Evolutionary conservation across 768 basidiomycete genomes (phyloP).

Genomic region (Clavaria fumosa): DNA sequence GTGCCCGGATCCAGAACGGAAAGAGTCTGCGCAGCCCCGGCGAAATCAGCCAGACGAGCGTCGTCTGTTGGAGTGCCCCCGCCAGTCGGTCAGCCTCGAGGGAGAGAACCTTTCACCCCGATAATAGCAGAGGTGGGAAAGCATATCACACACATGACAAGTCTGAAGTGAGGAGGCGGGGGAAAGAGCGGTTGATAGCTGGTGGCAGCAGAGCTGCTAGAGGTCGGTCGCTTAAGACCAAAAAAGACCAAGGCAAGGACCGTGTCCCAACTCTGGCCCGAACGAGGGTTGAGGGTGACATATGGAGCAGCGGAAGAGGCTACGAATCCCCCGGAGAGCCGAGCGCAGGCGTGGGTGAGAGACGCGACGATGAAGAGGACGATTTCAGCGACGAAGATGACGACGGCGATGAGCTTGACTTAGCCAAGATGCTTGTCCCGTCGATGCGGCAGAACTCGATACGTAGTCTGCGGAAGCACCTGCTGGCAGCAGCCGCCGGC

Average conservation of each 20-base stretch:
- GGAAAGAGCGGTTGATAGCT: background rate
- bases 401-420: constrained; percentile 39
- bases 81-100: constrained; percentile 42
- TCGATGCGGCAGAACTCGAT: constrained; percentile 64
- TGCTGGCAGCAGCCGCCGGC: no score
- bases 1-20: constrained; percentile 22
- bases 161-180: background rate
- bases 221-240: background rate
- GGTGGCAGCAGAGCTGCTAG: background rate
- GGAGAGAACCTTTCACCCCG: no score
- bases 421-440: constrained; percentile 52
- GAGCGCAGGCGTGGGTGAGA: constrained; percentile 12
- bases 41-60: constrained; percentile 36
- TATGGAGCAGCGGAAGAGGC: no score
- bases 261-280: background rate
- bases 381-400: constrained; percentile 26
- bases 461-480: constrained; percentile 50
- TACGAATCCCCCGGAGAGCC: constrained; percentile 1
- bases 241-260: background rate
- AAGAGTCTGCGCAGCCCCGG: constrained; percentile 22
- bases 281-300: constrained; percentile 3
- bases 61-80: constrained; percentile 58
- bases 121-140: no score
- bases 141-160: no score
- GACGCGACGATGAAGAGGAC: constrained; percentile 12